Conservation (phyloP, 495 filamentous ascomycete genomes). For the Chaetomium fimeti region DNA sequence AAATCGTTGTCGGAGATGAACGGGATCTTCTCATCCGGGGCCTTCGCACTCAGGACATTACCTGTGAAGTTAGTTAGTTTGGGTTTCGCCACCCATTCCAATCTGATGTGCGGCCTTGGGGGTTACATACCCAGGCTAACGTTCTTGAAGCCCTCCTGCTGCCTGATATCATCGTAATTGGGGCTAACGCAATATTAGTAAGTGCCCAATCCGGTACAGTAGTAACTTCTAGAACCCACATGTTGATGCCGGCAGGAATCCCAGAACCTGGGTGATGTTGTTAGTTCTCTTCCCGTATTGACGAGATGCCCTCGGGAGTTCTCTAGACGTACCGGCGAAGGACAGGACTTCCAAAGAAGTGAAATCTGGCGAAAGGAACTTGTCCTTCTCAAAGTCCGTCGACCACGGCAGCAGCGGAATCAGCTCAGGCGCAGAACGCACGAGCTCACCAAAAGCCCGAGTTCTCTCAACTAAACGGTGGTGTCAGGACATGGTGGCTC, state of each 20-base stretch:
- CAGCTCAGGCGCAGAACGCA: slow-evolving; percentile 72
- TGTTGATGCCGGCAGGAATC: slow-evolving; percentile 75
- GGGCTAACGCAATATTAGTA: slow-evolving; percentile 56
- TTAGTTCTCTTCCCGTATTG: background rate
- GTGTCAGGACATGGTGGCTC: slow-evolving; percentile 5
- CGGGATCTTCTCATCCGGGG: slow-evolving; percentile 82
- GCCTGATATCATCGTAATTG: slow-evolving; percentile 93
- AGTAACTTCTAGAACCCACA: slow-evolving; percentile 29
- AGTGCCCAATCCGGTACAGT: slow-evolving; percentile 34
- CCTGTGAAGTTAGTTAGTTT: slow-evolving; percentile 56
- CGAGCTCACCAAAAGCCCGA: slow-evolving; percentile 80
- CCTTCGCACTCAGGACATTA: slow-evolving; percentile 87
- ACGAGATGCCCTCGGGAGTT: background rate
- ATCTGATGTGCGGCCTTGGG: background rate
- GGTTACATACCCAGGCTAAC: slow-evolving; percentile 49
- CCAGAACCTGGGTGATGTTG: slow-evolving; percentile 57
- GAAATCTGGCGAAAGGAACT: slow-evolving; percentile 91
- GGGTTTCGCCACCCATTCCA: background rate
- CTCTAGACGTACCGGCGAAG: slow-evolving; percentile 38
- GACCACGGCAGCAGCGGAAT: slow-evolving; percentile 89
- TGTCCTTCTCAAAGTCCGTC: slow-evolving; percentile 89
- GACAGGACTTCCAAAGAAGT: slow-evolving; percentile 74
- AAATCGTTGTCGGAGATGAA: slow-evolving; percentile 77
- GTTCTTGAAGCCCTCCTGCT: slow-evolving; percentile 96
- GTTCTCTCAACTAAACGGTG: slow-evolving; percentile 68